Evolutionary conservation across 106 monocot genomes (phyloP).

Genomic region (Chionographis japonica): DNA sequence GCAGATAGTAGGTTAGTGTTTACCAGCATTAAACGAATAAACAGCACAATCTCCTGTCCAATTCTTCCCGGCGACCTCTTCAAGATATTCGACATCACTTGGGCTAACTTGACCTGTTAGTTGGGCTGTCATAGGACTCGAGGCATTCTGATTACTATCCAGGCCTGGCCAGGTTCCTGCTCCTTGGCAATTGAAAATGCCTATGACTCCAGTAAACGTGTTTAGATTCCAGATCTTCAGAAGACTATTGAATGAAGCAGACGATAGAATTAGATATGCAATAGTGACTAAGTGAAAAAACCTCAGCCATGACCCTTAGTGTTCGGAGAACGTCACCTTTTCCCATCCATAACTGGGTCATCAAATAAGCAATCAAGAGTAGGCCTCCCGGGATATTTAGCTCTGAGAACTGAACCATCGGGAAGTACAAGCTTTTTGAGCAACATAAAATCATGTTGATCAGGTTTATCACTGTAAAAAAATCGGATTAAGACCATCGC

Average conservation of each 20-base stretch:
- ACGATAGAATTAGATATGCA: neutral
- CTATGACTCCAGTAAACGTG: constrained; percentile 28
- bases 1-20: neutral
- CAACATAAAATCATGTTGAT: constrained; percentile 37
- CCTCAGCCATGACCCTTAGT: neutral
- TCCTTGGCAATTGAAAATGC: constrained; percentile 54
- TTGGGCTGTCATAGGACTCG: neutral
- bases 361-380: constrained; percentile 42
- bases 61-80: constrained; percentile 27
- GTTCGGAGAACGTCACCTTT: constrained; percentile 14
- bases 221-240: constrained; percentile 55
- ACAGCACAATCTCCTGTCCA: constrained; percentile 41
- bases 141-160: neutral
- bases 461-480: constrained; percentile 37
- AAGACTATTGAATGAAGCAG: constrained; percentile 16
- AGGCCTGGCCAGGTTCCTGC: constrained; percentile 42
- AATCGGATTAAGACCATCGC: neutral
- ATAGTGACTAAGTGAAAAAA: neutral
- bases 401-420: constrained; percentile 40
- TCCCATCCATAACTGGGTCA: constrained; percentile 43
- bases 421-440: constrained; percentile 47
- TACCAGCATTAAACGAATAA: constrained; percentile 38
- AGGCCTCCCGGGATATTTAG: constrained; percentile 46
- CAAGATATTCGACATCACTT: constrained; percentile 27
- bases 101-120: constrained; percentile 23